Conservation (phyloP, 2,329 filamentous ascomycete genomes). For the Blastomyces percursus region DNA sequence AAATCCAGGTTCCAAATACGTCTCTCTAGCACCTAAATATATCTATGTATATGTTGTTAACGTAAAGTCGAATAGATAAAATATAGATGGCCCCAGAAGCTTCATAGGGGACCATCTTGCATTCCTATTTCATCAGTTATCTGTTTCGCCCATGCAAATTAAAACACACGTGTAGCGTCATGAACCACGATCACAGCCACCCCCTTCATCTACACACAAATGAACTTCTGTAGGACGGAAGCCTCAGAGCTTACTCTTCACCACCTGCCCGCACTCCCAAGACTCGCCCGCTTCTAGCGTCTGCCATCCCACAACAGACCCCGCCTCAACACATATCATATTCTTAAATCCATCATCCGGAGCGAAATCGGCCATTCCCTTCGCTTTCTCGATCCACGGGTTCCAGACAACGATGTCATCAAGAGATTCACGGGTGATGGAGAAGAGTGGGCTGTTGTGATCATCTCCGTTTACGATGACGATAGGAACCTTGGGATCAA, state of each 20-base stretch:
- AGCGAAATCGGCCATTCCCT: constrained; percentile 71
- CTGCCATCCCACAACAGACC: constrained; percentile 70
- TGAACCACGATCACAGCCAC: no score
- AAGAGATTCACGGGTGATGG: constrained; percentile 72
- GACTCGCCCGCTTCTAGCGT: constrained; percentile 68
- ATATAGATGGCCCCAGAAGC: neutral
- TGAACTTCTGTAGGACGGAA: neutral
- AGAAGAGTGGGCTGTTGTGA: constrained; percentile 52
- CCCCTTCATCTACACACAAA: neutral
- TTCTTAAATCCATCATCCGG: constrained; percentile 84
- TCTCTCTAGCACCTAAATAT: neutral
- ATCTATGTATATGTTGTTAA: neutral
- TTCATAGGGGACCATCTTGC: neutral
- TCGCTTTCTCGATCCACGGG: constrained; percentile 79
- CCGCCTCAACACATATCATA: constrained; percentile 92
- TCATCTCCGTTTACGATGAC: constrained; percentile 39
- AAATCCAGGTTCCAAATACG: neutral
- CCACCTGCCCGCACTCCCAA: constrained; percentile 53
- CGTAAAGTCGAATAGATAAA: no score
- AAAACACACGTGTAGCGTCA: neutral
- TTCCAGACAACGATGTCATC: constrained; percentile 93
- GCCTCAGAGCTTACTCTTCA: constrained; percentile 34
- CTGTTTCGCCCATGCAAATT: neutral
- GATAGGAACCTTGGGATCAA: constrained; percentile 41
- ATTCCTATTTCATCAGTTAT: constrained; percentile 1